Evolutionary conservation across 164 flowering plant genomes (phyloP).

Genomic region (Vitis riparia): DNA sequence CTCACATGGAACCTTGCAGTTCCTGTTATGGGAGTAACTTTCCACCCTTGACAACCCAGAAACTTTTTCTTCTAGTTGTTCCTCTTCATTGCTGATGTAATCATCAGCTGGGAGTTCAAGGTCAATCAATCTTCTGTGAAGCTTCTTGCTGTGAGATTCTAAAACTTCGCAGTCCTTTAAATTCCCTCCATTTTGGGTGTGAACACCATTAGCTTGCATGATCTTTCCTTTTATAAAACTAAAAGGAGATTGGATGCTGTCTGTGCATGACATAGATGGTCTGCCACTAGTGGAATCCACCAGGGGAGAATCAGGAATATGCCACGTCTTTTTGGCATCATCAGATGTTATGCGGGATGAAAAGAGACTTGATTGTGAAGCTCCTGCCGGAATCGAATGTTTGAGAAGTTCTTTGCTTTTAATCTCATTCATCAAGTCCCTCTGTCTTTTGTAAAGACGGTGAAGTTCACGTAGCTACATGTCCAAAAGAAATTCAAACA

Average conservation of each 20-base stretch:
- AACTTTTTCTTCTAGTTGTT: constrained; percentile 16
- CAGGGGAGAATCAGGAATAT: constrained; percentile 3
- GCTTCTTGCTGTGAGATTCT: constrained; percentile 17
- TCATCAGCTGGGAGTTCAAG: constrained; percentile 32
- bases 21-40: constrained; percentile 3
- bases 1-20: constrained; percentile 1
- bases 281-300: constrained; percentile 10
- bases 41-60: constrained; percentile 3
- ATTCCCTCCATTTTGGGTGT: constrained; percentile 8
- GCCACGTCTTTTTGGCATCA: constrained; percentile 18
- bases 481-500: constrained; percentile 5
- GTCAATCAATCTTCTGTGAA: constrained; percentile 25
- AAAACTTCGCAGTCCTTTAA: constrained; percentile 12
- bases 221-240: constrained; percentile 13
- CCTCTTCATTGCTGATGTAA: constrained; percentile 21
- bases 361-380: constrained; percentile 19
- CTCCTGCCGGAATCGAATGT: constrained; percentile 2
- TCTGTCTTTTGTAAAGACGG: constrained; percentile 46
- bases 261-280: constrained; percentile 8
- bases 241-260: constrained; percentile 14
- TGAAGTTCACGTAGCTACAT: constrained; percentile 57
- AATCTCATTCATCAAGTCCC: constrained; percentile 47
- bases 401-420: constrained; percentile 18
- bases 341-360: constrained; percentile 11
- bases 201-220: constrained; percentile 6